These are phyloP conservation scores for Trifolium dubium DNA, from an alignment of 306 rosid species.

Conservation along the genomic window DNA sequence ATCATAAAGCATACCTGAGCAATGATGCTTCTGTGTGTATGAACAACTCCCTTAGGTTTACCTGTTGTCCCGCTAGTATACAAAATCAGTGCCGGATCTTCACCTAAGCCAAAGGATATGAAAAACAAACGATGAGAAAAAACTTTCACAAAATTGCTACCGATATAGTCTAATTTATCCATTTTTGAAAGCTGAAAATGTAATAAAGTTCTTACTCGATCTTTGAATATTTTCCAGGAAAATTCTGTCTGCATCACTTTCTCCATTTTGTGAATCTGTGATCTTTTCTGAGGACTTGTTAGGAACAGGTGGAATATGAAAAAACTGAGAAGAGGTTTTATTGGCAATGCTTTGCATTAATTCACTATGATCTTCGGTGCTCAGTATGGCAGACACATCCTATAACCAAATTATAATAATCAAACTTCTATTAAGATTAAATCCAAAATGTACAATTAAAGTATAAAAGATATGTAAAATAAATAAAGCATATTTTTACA, in stretches of 20 bases:
- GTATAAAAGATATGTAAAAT: constrained; percentile 16
- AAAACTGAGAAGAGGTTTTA: constrained; percentile 68
- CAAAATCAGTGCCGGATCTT: constrained; percentile 85
- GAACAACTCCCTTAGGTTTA: constrained; percentile 98
- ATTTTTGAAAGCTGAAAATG: constrained; percentile 15
- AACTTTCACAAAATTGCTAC: constrained; percentile 21
- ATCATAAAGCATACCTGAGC: constrained; percentile 66
- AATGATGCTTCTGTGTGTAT: constrained; percentile 81
- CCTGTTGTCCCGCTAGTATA: constrained; percentile 99
- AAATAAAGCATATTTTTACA: constrained; percentile 24
- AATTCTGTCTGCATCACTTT: constrained; percentile 49
- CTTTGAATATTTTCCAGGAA: constrained; percentile 46
- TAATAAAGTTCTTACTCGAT: constrained; percentile 57
- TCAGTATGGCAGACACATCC: constrained; percentile 85
- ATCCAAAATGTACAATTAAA: constrained; percentile 33
- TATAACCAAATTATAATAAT: constrained; percentile 48
- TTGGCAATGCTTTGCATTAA: constrained; percentile 75
- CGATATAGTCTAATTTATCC: constrained; percentile 18
- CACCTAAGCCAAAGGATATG: constrained; percentile 62
- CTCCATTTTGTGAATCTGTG: constrained; percentile 46
- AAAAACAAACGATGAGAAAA: constrained; percentile 34
- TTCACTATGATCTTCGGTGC: constrained; percentile 84
- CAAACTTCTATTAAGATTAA: constrained; percentile 28
- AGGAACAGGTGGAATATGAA: constrained; percentile 72
- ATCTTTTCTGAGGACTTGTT: constrained; percentile 32